Conservation (phyloP, 345 rosid species). For the Euclidium syriacum region DNA sequence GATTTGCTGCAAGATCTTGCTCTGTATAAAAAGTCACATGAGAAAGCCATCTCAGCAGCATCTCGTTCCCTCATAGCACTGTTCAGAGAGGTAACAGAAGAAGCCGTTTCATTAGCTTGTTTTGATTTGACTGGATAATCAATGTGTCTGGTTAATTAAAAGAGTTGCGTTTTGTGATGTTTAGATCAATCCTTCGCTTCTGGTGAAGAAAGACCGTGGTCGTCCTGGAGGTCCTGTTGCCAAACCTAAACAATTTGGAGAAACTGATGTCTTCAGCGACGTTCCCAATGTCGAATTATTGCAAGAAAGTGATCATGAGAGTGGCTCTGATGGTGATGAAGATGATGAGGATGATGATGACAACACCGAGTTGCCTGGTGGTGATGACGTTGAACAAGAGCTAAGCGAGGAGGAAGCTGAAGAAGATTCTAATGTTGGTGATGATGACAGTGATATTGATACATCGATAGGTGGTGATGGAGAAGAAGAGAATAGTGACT, state of each 20-base stretch:
- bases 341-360: conserved; percentile 36
- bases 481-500: conserved; percentile 25
- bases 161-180: conserved; percentile 5
- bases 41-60: conserved; percentile 81
- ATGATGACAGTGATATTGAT: conserved; percentile 42
- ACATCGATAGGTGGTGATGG: conserved; percentile 34
- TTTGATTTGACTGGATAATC: background rate
- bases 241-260: conserved; percentile 84
- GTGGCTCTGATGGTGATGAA: conserved; percentile 32
- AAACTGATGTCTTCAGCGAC: conserved; percentile 50
- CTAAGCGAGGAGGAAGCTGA: conserved; percentile 37
- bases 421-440: conserved; percentile 36
- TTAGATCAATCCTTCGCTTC: conserved; percentile 84
- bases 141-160: background rate
- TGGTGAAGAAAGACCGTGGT: conserved; percentile 93
- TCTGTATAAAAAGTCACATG: conserved; percentile 77
- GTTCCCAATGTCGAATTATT: conserved; percentile 76
- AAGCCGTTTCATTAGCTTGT: too few relatives aligned
- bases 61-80: conserved; percentile 83
- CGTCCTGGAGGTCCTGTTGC: conserved; percentile 68
- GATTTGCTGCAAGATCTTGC: conserved; percentile 95
- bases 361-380: conserved; percentile 32
- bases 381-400: conserved; percentile 36
- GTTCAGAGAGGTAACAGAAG: conserved; percentile 77
- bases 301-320: conserved; percentile 37